Base-by-base conservation (phyloP, 805 yeast species). In the Ogataea nitratoaversa region DNA sequence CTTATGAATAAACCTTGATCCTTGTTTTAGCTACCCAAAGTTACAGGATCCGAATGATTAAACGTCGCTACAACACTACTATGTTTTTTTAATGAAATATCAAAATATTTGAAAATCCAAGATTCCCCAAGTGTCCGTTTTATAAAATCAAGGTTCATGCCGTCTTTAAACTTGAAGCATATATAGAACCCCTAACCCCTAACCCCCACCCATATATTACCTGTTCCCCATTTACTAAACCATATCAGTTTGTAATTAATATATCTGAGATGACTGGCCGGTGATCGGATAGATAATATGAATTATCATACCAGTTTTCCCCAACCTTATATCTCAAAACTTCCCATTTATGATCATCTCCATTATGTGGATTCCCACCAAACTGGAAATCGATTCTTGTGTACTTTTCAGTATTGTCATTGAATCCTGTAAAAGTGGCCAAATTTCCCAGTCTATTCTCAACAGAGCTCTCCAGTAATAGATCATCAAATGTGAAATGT, bases 211-310 rank as follows among this genome's bases (percentile, higher is more conserved):
- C n/a, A n/a, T n/a, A n/a, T n/a, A n/a, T n/a, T n/a, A n/a, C n/a
- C n/a, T n/a, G n/a, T n/a, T n/a, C n/a, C n/a, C n/a, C n/a, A n/a
- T n/a, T n/a, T n/a, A n/a, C n/a, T n/a, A n/a, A n/a, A n/a, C n/a
- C n/a, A n/a, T n/a, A n/a, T 22, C 25, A 22, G 11, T 34, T 34
- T 13, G 29, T 22, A 8, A 34, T 19, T 4, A 17, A 14, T n/a
- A 63, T 36, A 40, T 68, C 72, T 12, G 60, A 57, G 8, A 62
- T 48, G 4, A 73, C 58, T 0, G 78, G 77, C 37, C 78, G 56
- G 44, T 73, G 78, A 50, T 74, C 79, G 35, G 76, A 70, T 36
- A 64, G 54, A 40, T 60, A 62, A 42, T 42, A 59, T 0, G 62
- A 66, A 31, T 53, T 31, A 43, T 64, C 66, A 38, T 59, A 64